Conservation (phyloP, 2,329 filamentous ascomycete genomes). For the Xylariaceae sp. region DNA sequence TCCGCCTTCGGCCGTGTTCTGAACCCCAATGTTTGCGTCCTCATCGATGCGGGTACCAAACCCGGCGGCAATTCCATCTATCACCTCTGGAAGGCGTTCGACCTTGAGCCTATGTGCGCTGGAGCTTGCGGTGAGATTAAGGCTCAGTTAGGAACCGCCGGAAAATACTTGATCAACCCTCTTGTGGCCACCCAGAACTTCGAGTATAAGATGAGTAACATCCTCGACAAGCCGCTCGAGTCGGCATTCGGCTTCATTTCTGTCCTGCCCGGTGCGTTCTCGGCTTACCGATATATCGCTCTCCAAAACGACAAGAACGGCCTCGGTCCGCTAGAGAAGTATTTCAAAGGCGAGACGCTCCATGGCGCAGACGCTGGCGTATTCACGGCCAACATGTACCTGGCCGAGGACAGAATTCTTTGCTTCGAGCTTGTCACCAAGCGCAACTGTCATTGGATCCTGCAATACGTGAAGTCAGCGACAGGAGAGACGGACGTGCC, state of each 20-base stretch:
- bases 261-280: constrained; percentile 87
- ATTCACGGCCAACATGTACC: constrained; percentile 94
- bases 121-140: constrained; percentile 98
- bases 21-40: constrained; percentile 92
- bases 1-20: constrained; percentile 88
- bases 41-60: constrained; percentile 92
- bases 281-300: constrained; percentile 91
- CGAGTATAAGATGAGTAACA: constrained; percentile 99
- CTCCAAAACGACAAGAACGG: constrained; percentile 95
- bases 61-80: constrained; percentile 94
- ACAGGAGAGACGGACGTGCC: constrained; percentile 97
- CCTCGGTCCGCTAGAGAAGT: constrained; percentile 90
- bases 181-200: constrained; percentile 97
- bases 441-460: constrained; percentile 92
- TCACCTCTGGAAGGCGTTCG: constrained; percentile 97
- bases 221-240: constrained; percentile 93
- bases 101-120: constrained; percentile 93
- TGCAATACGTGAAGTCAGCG: constrained; percentile 97
- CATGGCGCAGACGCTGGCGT: constrained; percentile 95
- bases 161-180: constrained; percentile 80
- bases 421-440: constrained; percentile 98
- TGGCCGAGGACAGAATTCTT: constrained; percentile 85
- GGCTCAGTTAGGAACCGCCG: constrained; percentile 84
- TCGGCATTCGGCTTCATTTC: constrained; percentile 98
- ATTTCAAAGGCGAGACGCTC: constrained; percentile 97